Base-by-base conservation (phyloP, 2,329 filamentous ascomycete genomes). In the Nannizziopsis arthrosporioides region DNA sequence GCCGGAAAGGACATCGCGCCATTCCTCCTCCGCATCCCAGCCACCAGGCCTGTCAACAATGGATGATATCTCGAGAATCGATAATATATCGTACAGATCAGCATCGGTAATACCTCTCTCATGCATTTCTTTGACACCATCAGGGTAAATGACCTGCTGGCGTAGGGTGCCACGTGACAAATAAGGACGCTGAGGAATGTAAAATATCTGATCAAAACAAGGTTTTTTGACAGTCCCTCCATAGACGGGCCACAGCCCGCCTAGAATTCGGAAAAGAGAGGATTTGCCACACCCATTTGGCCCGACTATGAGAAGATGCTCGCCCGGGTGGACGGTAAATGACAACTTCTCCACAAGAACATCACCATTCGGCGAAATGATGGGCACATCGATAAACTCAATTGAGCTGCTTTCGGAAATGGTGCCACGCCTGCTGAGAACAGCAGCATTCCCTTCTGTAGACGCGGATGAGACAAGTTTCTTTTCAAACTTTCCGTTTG, bases 261-360 rank as follows among this genome's bases (percentile, higher is more conserved):
- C 92, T 1, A 98, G 77, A 56, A 98, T 98, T 34, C 92, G 82
- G 77, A 98, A 98, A 2, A 98, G 75, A 12, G 85, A 93, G 0
- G 87, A 94, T 67, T 98, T 98, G 37, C 92, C 92, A 65, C 92
- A 98, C 34, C 92, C 92, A 63, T 98, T 98, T 17, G 92, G 92
- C 1, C 92, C 92, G 37, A 96, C 85, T 37, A 98, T 92, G 34
- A 98, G 78, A 5, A 98, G 76, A 58, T 98, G 92, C 51, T 94
- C 87, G 48, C 88, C 87, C 1, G 84, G 82, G 48, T 81, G 78
- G 53, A 98, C 85, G 22, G 81, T 80, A 69, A 98, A 98, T 32
- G 85, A 92, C 3, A 98, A 75, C 15, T 83, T 82, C 51, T 79
- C 81, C 47, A 96, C 81, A 2, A 98, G 77, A 10, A 98, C 84